Conservation (phyloP, 768 basidiomycete species). For the Mycena vulgaris region DNA sequence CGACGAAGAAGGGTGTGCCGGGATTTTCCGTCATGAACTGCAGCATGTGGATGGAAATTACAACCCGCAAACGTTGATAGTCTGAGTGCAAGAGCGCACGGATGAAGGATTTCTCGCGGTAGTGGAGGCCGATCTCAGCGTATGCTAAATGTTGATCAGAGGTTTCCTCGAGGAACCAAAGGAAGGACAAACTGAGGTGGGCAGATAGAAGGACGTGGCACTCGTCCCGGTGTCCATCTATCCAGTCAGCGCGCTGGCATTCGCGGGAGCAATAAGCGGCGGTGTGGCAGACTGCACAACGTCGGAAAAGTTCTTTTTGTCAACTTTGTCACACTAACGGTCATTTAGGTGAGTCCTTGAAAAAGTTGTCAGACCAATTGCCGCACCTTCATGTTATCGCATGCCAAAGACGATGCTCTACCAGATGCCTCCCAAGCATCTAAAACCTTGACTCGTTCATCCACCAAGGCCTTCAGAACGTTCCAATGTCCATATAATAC, state of each 20-base stretch:
- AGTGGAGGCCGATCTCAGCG: conserved; percentile 15
- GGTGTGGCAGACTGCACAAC: conserved; percentile 6
- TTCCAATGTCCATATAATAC: conserved; percentile 15
- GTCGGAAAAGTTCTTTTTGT: conserved; percentile 12
- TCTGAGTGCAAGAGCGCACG: conserved; percentile 26
- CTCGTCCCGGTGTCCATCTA: conserved; percentile 22
- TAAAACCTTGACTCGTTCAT: conserved; percentile 1
- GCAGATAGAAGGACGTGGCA: conserved; percentile 9
- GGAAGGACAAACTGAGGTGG: conserved; percentile 7
- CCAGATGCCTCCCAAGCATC: conserved; percentile 15
- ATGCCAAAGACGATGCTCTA: conserved; percentile 13
- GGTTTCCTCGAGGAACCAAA: neutral
- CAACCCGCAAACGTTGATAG: conserved; percentile 14
- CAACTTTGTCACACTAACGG: conserved; percentile 22
- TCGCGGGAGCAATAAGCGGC: conserved; percentile 15
- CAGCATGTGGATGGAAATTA: neutral
- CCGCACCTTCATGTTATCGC: conserved; percentile 14
- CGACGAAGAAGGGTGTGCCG: conserved; percentile 10
- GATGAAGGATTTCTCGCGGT: conserved; percentile 20
- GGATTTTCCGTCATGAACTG: conserved; percentile 6
- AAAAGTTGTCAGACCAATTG: neutral
- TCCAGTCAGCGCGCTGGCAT: conserved; percentile 21
- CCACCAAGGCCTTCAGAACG: conserved; percentile 7
- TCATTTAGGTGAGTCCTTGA: conserved; percentile 2
- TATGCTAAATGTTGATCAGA: conserved; percentile 14